A percentile compares a stretch with the other conserved stretches of the same genome.
These are phyloP conservation scores for Solanum tarijense DNA, from an alignment of 257 asterid genomes.

Conservation along the genomic window DNA sequence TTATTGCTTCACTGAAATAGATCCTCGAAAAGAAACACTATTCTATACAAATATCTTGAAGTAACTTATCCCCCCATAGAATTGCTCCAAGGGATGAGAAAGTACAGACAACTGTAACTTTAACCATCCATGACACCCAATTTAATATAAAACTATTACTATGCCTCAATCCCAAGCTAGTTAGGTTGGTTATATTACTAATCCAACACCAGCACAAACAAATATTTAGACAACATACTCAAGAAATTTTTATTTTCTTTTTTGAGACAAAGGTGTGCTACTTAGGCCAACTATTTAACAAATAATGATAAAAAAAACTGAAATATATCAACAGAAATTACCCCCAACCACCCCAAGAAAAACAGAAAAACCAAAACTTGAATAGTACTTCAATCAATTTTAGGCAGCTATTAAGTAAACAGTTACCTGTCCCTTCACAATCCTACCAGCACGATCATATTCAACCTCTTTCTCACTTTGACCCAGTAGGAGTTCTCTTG, in stretches of 20 bases:
- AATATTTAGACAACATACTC: background rate
- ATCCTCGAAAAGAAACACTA: background rate
- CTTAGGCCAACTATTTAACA: background rate
- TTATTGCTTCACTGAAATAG: background rate
- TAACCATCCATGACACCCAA: background rate
- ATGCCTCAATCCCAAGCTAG: background rate
- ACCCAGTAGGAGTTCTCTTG: constrained; percentile 81
- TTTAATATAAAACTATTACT: background rate
- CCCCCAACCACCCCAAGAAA: background rate
- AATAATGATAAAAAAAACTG: background rate
- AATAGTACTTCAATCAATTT: background rate
- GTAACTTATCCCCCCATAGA: background rate
- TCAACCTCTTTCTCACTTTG: constrained; percentile 89
- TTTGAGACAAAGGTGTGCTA: background rate
- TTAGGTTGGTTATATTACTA: background rate
- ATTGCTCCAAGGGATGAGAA: background rate
- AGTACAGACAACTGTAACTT: background rate
- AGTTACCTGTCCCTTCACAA: constrained; percentile 89
- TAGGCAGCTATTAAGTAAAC: background rate
- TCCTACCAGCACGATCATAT: constrained; percentile 91
- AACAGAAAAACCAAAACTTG: background rate
- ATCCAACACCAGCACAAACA: background rate
- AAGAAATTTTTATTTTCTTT: background rate
- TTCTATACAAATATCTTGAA: background rate
- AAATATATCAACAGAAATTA: background rate